Evolutionary conservation across 345 rosid genomes (phyloP).

Genomic region (Populus pruinosa): DNA sequence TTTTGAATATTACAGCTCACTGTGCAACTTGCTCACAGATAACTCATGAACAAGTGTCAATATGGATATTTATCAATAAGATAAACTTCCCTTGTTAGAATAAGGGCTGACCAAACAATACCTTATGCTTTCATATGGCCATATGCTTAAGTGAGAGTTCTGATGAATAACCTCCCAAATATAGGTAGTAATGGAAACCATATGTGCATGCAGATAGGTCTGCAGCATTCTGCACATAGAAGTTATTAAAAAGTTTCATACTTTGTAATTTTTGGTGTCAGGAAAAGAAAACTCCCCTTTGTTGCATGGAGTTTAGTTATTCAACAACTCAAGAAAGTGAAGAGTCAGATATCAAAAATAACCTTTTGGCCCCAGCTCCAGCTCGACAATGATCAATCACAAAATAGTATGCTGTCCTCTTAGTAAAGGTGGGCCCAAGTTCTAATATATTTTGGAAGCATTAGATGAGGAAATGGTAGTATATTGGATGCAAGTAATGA

Average conservation of each 20-base stretch:
- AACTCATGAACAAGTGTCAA: not conserved
- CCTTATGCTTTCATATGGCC: not conserved
- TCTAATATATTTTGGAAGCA: not conserved
- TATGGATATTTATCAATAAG: not conserved
- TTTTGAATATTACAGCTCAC: not conserved
- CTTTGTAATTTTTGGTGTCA: no score
- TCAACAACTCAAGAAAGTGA: not conserved
- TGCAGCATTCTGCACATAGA: no score
- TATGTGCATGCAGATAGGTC: no score
- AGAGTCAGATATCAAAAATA: not conserved
- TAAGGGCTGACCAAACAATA: not conserved
- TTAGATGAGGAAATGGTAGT: not conserved
- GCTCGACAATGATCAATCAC: not conserved
- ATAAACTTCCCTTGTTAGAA: not conserved
- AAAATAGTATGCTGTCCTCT: not conserved
- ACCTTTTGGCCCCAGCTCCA: not conserved
- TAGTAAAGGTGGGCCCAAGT: not conserved
- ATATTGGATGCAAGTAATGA: not conserved
- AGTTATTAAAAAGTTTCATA: no score
- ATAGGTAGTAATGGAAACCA: no score
- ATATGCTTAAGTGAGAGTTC: no score
- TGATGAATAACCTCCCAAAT: no score
- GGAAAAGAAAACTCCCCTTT: not conserved
- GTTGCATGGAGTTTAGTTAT: not conserved
- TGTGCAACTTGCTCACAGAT: not conserved